Base-by-base conservation (phyloP, 495 filamentous ascomycete genomes). In the Penicillium lagena region DNA sequence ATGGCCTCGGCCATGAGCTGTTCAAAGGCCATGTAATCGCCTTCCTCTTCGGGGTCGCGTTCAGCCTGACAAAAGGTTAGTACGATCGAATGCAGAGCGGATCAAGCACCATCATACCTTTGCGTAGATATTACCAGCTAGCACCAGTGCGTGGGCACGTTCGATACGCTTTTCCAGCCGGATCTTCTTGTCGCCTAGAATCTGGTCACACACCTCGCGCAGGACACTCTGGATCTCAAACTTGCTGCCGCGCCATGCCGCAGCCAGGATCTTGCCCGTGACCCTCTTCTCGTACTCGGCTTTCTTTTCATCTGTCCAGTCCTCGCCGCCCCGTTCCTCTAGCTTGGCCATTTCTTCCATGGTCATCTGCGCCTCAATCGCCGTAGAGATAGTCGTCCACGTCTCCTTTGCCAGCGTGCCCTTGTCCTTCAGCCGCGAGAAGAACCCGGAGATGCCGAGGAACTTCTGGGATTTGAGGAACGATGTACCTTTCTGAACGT, bases 281-380 rank as follows among this genome's bases (percentile, higher is more conserved):
- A 97, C 90, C 56, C 82, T 80, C 57, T 89, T 82, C 71, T 97
- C 91, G 52, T 90, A 95, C 67, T 99, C 93, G n/a, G 85, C 77
- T 69, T 89, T 91, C 75, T 86, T 90, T 80, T 99, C 94, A 52
- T 97, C 93, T 9, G 93, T 96, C 93, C 93, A 99, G 35, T 95
- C 91, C 43, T 96, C 94, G 14, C 93, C 93, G 13, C 93, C 93
- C 56, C 84, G 84, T 72, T 96, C 87, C 67, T 99, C 94, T 66
- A 89, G 66, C 60, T 91, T 90, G 17, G 90, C 90, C 93, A 99
- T 97, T 63, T 96, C 93, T 66, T 97, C 94, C 83, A 99, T 95
- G 40, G 89, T 95, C 75, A 94, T 81, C 66, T 99, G 93, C 36
- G 93, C 93, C 56, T 96, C 90, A 48, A 99, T 96, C n/a, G 93